A percentile compares a stretch with the other conserved stretches of the same genome.
Evolutionary conservation across 352 stramenopile genomes (phyloP).

Genomic region (Salisapilia sapeloensis): DNA sequence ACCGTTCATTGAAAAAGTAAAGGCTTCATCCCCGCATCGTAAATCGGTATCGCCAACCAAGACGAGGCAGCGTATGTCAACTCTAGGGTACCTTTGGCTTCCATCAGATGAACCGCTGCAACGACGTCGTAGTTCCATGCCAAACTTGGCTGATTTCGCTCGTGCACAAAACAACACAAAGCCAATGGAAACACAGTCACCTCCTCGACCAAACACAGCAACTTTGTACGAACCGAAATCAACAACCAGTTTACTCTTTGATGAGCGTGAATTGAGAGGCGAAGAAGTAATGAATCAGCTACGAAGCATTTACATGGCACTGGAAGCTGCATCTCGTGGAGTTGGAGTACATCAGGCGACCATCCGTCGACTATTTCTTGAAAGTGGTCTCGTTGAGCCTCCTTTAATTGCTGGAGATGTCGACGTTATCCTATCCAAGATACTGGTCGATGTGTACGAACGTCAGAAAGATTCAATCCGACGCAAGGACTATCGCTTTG

Average conservation of each 20-base stretch:
- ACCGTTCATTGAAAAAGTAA: constrained; percentile 3
- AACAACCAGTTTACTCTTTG: too few species aligned
- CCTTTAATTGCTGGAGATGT: constrained; percentile 37
- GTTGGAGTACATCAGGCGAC: constrained; percentile 45
- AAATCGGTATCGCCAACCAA: too few species aligned
- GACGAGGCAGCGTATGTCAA: too few species aligned
- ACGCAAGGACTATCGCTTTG: constrained; percentile 38
- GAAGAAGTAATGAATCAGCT: constrained; percentile 2
- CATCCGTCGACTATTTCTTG: constrained; percentile 41
- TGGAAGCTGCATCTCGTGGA: constrained; percentile 26
- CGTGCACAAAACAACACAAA: constrained; percentile 1
- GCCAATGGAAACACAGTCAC: constrained; percentile 3
- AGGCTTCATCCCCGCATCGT: constrained; percentile 3
- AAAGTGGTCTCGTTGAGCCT: constrained; percentile 35
- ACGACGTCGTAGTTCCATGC: constrained; percentile 23
- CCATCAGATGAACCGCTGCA: too few species aligned
- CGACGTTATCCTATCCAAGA: constrained; percentile 42
- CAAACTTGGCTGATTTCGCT: constrained; percentile 9
- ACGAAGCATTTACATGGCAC: constrained; percentile 17
- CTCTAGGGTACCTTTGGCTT: too few species aligned
- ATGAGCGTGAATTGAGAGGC: constrained; percentile 1
- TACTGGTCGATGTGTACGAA: constrained; percentile 32
- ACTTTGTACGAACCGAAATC: constrained; percentile 1
- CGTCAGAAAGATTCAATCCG: constrained; percentile 24
- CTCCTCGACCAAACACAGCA: constrained; percentile 8